Conservation (phyloP, 2,329 filamentous ascomycete genomes). For the Scleromitrula shiraiana region DNA sequence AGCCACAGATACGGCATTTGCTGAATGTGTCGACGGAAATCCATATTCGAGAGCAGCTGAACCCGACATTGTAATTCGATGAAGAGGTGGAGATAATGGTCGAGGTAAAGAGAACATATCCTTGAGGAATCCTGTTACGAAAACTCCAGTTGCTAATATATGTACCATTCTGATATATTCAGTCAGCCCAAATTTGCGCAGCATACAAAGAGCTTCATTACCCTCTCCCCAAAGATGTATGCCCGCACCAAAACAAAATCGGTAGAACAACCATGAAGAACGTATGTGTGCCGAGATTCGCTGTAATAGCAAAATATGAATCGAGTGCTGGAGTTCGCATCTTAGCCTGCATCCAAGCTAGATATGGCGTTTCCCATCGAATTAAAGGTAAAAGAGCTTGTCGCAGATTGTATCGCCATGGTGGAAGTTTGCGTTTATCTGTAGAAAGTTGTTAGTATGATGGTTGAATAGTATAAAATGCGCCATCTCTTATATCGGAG, state of each 20-base stretch:
- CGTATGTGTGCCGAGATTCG: constrained; percentile 93
- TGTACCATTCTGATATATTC: constrained; percentile 52
- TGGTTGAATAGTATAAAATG: background rate
- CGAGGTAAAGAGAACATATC: constrained; percentile 88
- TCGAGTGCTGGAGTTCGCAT: constrained; percentile 79
- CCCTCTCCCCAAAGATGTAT: constrained; percentile 78
- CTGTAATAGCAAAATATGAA: constrained; percentile 93
- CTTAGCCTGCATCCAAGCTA: constrained; percentile 75
- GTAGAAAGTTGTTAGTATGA: constrained; percentile 10
- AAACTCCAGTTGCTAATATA: constrained; percentile 70
- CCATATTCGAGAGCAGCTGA: constrained; percentile 93
- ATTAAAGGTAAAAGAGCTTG: constrained; percentile 77
- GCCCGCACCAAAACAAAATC: constrained; percentile 94
- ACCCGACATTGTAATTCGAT: constrained; percentile 95
- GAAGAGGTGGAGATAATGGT: constrained; percentile 82
- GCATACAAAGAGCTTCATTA: constrained; percentile 40
- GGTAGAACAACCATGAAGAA: constrained; percentile 97
- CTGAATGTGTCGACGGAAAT: constrained; percentile 93
- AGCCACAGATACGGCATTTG: constrained; percentile 91
- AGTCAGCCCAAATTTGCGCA: constrained; percentile 15
- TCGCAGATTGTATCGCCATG: constrained; percentile 82
- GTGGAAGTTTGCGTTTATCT: constrained; percentile 78
- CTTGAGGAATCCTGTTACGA: constrained; percentile 88
- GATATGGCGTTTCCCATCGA: constrained; percentile 89
- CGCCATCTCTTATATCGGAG: background rate